Percentiles rank a stretch among this genome's conserved stretches.
Conservation (phyloP, 169 alveolate genomes). For the Eimeria maxima region DNA sequence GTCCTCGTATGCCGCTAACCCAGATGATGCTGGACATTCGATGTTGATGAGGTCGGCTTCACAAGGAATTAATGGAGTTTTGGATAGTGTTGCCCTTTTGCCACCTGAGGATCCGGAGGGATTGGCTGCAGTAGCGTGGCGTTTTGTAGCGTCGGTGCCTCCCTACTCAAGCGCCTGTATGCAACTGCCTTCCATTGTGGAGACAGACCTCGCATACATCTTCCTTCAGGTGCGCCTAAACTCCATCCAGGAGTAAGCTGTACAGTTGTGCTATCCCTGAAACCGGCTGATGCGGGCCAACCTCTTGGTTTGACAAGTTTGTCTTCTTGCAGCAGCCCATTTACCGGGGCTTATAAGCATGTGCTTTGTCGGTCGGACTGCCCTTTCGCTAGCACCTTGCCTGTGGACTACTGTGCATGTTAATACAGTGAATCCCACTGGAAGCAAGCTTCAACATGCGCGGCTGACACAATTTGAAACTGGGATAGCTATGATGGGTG, state of each 20-base stretch:
- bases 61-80: background rate
- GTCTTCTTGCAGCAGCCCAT: background rate
- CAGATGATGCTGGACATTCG: background rate
- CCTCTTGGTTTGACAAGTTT: background rate
- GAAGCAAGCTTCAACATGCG: no score
- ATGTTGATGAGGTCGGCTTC: background rate
- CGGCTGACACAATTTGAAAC: background rate
- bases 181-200: constrained; percentile 54
- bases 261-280: background rate
- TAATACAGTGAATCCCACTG: no score
- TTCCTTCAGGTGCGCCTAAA: constrained; percentile 41
- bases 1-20: background rate
- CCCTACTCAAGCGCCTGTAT: constrained; percentile 60
- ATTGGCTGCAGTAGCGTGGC: constrained; percentile 32
- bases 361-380: background rate
- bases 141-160: background rate
- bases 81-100: background rate
- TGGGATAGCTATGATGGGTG: background rate
- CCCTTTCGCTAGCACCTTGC: background rate
- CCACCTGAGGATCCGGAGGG: constrained; percentile 29
- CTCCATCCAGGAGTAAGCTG: background rate
- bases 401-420: background rate
- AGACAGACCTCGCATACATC: constrained; percentile 13
- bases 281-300: background rate
- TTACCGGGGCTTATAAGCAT: background rate